phyloP scores from a whole-genome alignment of 1,284 basidiomycete species.

The Phellinidium pouzarii region DNA sequence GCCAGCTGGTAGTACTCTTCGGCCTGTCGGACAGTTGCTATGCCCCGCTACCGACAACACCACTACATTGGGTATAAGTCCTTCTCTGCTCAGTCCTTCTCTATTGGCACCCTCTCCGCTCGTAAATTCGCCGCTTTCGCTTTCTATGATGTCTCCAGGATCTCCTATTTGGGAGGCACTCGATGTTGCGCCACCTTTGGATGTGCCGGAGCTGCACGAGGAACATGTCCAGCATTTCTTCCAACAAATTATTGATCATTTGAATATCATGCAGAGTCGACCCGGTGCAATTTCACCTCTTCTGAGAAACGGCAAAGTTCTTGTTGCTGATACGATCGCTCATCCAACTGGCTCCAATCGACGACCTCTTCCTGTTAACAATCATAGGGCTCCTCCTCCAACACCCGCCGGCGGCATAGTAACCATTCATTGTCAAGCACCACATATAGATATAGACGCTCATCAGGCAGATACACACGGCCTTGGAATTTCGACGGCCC shows the following conservation, averaged over 20 bases:
- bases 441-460: neutral
- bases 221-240: slow-evolving; percentile 74
- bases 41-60: neutral
- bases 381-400: neutral
- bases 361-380: neutral
- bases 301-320: slow-evolving; percentile 22
- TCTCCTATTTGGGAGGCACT: slow-evolving; percentile 27
- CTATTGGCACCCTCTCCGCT: slow-evolving; percentile 22
- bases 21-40: neutral
- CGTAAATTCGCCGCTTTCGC: slow-evolving; percentile 20
- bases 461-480: slow-evolving; percentile 1
- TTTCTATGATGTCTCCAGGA: slow-evolving; percentile 24
- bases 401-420: neutral
- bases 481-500: slow-evolving; percentile 4
- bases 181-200: slow-evolving; percentile 30
- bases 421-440: no score
- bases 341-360: neutral
- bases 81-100: slow-evolving; percentile 27
- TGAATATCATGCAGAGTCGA: slow-evolving; percentile 56
- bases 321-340: slow-evolving; percentile 20
- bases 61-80: slow-evolving; percentile 4
- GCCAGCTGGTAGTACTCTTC: neutral
- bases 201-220: slow-evolving; percentile 50
- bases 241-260: slow-evolving; percentile 74
- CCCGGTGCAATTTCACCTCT: slow-evolving; percentile 27